Evolutionary conservation across 805 yeast genomes (phyloP).

Genomic region (Sugiyamaella americana): DNA sequence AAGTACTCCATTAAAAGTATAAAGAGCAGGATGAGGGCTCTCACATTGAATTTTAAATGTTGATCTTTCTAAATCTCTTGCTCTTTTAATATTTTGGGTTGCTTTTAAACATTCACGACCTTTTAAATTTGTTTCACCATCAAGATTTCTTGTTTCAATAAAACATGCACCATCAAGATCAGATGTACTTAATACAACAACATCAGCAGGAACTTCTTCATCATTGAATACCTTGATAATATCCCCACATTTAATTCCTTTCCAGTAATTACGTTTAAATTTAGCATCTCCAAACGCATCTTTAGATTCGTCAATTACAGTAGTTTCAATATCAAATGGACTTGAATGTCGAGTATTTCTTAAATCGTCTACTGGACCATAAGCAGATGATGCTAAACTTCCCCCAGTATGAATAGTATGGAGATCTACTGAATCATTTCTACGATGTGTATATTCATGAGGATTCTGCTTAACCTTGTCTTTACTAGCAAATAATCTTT

Average conservation of each 20-base stretch:
- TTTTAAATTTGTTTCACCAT: constrained; percentile 74
- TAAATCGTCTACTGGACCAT: background rate
- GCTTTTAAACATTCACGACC: constrained; percentile 47
- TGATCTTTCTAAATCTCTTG: constrained; percentile 53
- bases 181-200: constrained; percentile 59
- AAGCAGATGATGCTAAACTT: constrained; percentile 8
- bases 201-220: constrained; percentile 75
- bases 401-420: background rate
- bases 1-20: constrained; percentile 60
- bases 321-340: constrained; percentile 4
- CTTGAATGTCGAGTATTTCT: background rate
- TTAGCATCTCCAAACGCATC: constrained; percentile 30
- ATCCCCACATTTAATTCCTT: constrained; percentile 70
- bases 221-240: constrained; percentile 59
- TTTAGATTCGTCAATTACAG: constrained; percentile 31
- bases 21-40: constrained; percentile 61
- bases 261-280: constrained; percentile 57
- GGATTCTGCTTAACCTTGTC: background rate
- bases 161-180: constrained; percentile 64
- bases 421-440: background rate
- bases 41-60: constrained; percentile 63
- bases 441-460: background rate
- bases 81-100: constrained; percentile 48
- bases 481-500: background rate
- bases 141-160: constrained; percentile 65